These are phyloP conservation scores for Boletus sp. DNA, from an alignment of 768 basidiomycete genomes.

Conservation along the genomic window DNA sequence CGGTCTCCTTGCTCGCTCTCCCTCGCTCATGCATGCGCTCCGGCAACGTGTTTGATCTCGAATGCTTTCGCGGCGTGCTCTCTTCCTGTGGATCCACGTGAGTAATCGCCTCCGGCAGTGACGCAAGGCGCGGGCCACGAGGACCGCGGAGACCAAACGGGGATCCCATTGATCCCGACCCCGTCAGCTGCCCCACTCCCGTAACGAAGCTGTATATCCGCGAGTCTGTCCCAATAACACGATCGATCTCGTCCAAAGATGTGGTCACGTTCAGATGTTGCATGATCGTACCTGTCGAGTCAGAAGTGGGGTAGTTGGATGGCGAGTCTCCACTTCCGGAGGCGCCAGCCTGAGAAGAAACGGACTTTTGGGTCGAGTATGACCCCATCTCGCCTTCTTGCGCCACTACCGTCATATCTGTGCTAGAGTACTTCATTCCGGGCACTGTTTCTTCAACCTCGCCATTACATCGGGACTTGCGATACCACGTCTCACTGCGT, in stretches of 20 bases:
- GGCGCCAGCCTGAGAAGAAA: constrained; percentile 6
- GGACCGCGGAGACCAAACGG: constrained; percentile 18
- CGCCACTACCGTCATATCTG: constrained; percentile 28
- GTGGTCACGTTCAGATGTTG: constrained; percentile 12
- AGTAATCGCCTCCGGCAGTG: constrained; percentile 13
- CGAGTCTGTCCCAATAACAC: constrained; percentile 19
- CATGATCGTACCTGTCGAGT: constrained; percentile 25
- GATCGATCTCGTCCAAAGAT: constrained; percentile 32
- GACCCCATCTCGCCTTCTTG: constrained; percentile 15
- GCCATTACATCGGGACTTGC: constrained; percentile 24
- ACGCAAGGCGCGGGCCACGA: constrained; percentile 21
- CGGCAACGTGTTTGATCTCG: constrained; percentile 36
- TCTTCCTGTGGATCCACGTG: constrained; percentile 15
- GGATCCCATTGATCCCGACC: constrained; percentile 16
- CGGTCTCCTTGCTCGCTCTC: constrained; percentile 13
- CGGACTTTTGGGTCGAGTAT: constrained; percentile 1
- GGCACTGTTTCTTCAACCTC: constrained; percentile 27
- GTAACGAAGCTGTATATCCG: constrained; percentile 28
- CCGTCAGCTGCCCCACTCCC: constrained; percentile 14
- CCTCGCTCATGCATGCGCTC: constrained; percentile 44
- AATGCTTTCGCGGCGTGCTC: constrained; percentile 24
- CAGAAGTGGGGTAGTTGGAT: constrained; percentile 28
- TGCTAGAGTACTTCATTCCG: constrained; percentile 32
- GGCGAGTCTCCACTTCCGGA: constrained; percentile 17
- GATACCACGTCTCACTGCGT: constrained; percentile 31